These are phyloP conservation scores for Yarrowia sp. DNA, from an alignment of 805 yeast genomes.

Conservation along the genomic window DNA sequence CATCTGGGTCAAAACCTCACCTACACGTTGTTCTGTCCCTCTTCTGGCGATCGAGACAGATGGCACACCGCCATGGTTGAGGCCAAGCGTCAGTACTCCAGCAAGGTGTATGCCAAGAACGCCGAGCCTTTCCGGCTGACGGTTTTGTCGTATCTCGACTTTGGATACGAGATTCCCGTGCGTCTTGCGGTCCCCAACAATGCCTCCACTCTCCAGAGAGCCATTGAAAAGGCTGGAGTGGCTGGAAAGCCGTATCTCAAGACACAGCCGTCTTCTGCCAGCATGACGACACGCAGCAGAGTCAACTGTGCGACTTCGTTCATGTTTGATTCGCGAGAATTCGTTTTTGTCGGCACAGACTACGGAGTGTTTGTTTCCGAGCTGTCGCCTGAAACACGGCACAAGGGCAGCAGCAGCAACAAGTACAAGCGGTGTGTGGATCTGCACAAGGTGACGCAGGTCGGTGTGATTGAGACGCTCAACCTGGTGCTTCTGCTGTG, in stretches of 20 bases:
- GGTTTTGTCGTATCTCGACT: conserved; percentile 54
- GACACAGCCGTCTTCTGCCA: conserved; percentile 29
- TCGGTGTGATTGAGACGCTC: conserved; percentile 57
- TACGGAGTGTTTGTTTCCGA: conserved; percentile 29
- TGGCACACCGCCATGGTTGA: conserved; percentile 56
- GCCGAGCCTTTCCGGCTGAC: conserved; percentile 54
- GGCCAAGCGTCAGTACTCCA: conserved; percentile 44
- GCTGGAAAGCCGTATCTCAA: conserved; percentile 29
- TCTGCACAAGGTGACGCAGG: conserved; percentile 50
- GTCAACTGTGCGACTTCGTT: conserved; percentile 48
- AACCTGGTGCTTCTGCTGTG: conserved; percentile 57
- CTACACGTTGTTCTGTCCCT: conserved; percentile 37
- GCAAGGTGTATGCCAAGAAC: conserved; percentile 37
- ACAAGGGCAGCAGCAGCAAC: conserved; percentile 31
- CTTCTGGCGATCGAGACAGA: conserved; percentile 46
- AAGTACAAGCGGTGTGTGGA: conserved; percentile 46
- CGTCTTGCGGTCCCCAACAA: conserved; percentile 35
- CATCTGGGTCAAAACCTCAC: conserved; percentile 38
- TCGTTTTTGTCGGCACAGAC: conserved; percentile 30
- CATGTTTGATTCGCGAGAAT: conserved; percentile 44
- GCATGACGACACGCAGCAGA: not conserved
- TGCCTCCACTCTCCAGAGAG: conserved; percentile 40
- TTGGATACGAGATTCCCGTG: conserved; percentile 58
- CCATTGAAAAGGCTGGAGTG: conserved; percentile 31
- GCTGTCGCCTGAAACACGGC: conserved; percentile 31